A percentile compares a stretch with the other conserved stretches of the same genome.
Conservation (phyloP, 2,329 filamentous ascomycete species). For the Colletotrichum musicola region DNA sequence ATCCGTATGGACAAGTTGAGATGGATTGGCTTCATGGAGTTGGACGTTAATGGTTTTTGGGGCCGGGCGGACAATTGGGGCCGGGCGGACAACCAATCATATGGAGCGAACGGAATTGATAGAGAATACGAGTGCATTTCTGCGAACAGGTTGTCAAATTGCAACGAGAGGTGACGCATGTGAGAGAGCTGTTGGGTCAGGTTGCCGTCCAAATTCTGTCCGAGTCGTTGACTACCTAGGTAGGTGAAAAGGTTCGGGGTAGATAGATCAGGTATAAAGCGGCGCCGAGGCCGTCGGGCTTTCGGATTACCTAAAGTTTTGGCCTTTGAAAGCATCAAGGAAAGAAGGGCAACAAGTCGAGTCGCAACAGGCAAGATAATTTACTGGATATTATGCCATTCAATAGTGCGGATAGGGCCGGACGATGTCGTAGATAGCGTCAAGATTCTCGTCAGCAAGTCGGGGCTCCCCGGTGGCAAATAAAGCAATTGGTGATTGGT, state of each 20-base stretch:
- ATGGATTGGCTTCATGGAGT: background rate
- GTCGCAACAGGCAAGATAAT: background rate
- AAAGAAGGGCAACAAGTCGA: background rate
- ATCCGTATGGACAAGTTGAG: conserved; percentile 9
- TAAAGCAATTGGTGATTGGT: conserved; percentile 25
- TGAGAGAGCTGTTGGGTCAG: background rate
- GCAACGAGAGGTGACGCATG: background rate
- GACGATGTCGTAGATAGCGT: conserved; percentile 25
- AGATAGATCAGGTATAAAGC: background rate
- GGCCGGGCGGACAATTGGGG: background rate
- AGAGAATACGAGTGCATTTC: conserved; percentile 33
- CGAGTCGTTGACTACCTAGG: background rate
- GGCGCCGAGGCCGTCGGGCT: background rate
- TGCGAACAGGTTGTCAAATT: conserved; percentile 6
- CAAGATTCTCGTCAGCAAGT: conserved; percentile 4
- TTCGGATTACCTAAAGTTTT: background rate
- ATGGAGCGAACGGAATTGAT: conserved; percentile 17
- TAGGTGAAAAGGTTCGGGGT: background rate
- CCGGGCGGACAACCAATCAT: background rate
- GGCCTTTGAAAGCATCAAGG: background rate
- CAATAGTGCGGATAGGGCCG: conserved; percentile 29
- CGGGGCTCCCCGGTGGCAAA: conserved; percentile 36
- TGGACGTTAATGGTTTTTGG: background rate
- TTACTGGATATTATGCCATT: background rate
- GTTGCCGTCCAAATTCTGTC: conserved; percentile 20